Evolutionary conservation across 495 filamentous ascomycete species (phyloP).

Genomic region (Aspergillus panamensis): DNA sequence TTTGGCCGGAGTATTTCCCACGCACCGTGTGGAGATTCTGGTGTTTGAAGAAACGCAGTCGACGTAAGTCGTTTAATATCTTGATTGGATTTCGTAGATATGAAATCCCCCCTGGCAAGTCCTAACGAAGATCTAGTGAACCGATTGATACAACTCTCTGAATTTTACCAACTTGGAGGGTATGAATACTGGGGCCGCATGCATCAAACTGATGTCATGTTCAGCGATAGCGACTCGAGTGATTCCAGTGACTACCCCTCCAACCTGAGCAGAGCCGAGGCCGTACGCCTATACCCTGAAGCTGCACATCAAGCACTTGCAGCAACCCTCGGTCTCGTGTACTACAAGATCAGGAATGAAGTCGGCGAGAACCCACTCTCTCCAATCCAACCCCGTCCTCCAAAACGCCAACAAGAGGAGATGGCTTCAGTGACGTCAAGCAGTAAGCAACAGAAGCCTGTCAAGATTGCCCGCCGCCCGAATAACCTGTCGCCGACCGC

Average conservation of each 20-base stretch:
- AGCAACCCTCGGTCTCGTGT: conserved; percentile 39
- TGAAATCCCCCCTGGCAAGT: not conserved
- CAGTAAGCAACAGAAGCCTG: conserved; percentile 34
- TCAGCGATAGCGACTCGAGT: conserved; percentile 39
- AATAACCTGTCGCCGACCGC: conserved; percentile 33
- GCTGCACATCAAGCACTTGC: conserved; percentile 42
- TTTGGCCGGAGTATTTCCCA: conserved; percentile 41
- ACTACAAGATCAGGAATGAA: conserved; percentile 44
- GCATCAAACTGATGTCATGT: conserved; percentile 28
- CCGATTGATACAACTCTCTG: conserved; percentile 40
- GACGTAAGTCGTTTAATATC: conserved; percentile 29
- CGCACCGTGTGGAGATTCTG: conserved; percentile 44
- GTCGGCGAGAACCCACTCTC: conserved; percentile 34
- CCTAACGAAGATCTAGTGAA: conserved; percentile 32
- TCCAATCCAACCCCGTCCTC: conserved; percentile 25
- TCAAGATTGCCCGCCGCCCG: conserved; percentile 36
- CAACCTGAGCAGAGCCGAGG: conserved; percentile 33
- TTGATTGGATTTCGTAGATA: not conserved
- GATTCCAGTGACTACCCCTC: conserved; percentile 35
- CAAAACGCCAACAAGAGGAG: conserved; percentile 40
- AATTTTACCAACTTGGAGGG: conserved; percentile 41
- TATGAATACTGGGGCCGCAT: conserved; percentile 41
- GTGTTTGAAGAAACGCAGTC: conserved; percentile 43
- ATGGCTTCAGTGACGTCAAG: conserved; percentile 28
- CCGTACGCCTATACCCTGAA: conserved; percentile 36